Percentiles rank a stretch among this genome's conserved stretches.
Evolutionary conservation across 163 green algal species (phyloP).

Genomic region (Chlamydomonas reinhardtii): DNA sequence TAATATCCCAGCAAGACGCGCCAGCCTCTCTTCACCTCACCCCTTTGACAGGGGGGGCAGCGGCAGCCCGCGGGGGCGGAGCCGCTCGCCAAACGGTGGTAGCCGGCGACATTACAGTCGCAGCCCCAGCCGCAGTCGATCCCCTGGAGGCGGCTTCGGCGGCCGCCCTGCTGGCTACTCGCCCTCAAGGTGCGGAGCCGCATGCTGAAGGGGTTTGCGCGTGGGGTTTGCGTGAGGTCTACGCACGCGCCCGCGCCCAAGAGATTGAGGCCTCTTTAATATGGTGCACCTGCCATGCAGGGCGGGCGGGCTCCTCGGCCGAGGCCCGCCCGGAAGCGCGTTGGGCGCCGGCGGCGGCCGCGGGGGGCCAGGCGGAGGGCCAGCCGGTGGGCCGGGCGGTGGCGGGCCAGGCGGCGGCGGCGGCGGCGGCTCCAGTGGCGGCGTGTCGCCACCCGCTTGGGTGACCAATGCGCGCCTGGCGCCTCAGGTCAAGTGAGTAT

Average conservation of each 20-base stretch:
- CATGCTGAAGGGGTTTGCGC: too few species aligned
- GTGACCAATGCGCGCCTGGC: conserved; percentile 29
- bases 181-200: conserved; percentile 24
- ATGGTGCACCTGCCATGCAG: too few species aligned
- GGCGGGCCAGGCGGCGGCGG: not conserved
- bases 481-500: conserved; percentile 35
- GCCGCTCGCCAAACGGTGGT: conserved; percentile 8
- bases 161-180: conserved; percentile 8
- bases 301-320: too few species aligned
- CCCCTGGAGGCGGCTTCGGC: conserved; percentile 2
- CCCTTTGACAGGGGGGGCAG: not conserved
- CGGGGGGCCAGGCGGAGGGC: not conserved
- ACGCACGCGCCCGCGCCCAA: too few species aligned
- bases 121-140: conserved; percentile 28
- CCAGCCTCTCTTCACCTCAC: not conserved
- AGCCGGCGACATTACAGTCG: conserved; percentile 21
- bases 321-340: too few species aligned
- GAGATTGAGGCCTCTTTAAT: too few species aligned
- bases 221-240: not conserved
- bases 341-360: not conserved
- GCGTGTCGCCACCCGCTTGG: conserved; percentile 11
- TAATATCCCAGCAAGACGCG: too few species aligned
- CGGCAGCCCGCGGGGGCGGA: conserved; percentile 14
- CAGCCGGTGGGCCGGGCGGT: too few species aligned
- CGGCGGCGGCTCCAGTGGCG: not conserved